Evolutionary conservation across 2,329 filamentous ascomycete genomes (phyloP), one percentile per base, ranked within the genome.

Genomic region (Aspergillus vadensis): DNA sequence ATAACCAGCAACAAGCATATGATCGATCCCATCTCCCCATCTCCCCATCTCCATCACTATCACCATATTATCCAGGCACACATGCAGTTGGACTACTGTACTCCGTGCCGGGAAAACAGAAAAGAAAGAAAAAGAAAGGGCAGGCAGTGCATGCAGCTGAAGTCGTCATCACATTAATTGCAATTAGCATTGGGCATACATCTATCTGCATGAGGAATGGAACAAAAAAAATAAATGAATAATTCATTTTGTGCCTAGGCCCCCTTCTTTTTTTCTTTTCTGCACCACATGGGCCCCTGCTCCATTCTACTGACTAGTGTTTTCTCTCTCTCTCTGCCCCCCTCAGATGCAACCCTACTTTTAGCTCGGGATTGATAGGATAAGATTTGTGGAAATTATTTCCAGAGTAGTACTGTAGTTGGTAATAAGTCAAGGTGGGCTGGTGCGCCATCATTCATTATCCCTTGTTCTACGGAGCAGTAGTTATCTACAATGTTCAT

Each of bases 41-140:
- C 8, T 4, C 27, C 7, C 25, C 25, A 30, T 30, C 7, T 1
- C 27, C 17, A 48, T 21, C 10, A 21, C 21, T 17, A 30, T 15
- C 23, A 27, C 14, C 32, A 36, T 36, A 36, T 36, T 36, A 49
- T 27, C 19, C 21, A 48, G 19, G 23, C 19, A 49, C n/a, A 49
- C 47, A n/a, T 49, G 47, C 47, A 49, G 25, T 49, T 49, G 47
- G 47, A 49, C 47, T 49, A 49, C 47, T 49, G 47, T 49, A 23
- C 47, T 49, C 47, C 47, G 47, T 49, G 15, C 47, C 47, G 41
- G 32, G 32, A 36, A 36, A 36, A 30, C 2, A 30, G 10, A 30
- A 1, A 25, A 10, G 9, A 17, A n/a, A 17, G 6, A 25, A 8
- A 25, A 7, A n/a, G n/a, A 2, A 25, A 25, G 23, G 23, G 23